These are phyloP conservation scores for Rhodosporidiobolus sp. DNA, from an alignment of 768 basidiomycete species.

Conservation along the genomic window DNA sequence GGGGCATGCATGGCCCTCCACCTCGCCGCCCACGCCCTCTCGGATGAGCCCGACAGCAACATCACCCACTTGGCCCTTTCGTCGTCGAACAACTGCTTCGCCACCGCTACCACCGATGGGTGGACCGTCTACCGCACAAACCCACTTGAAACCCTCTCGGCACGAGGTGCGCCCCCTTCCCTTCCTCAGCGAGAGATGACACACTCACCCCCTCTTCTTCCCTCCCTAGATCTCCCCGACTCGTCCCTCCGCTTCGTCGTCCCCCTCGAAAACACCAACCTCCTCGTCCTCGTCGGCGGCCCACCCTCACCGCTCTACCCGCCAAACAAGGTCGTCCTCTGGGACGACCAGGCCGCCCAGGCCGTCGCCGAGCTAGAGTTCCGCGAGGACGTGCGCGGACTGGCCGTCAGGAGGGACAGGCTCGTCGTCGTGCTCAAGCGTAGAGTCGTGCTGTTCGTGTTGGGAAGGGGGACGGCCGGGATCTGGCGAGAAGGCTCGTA, in stretches of 20 bases:
- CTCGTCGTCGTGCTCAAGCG: constrained; percentile 49
- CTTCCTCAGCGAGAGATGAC: no score
- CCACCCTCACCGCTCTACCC: constrained; percentile 84
- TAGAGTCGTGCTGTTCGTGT: constrained; percentile 72
- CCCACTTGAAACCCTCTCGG: constrained; percentile 12
- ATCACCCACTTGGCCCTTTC: constrained; percentile 9
- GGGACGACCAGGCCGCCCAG: constrained; percentile 69
- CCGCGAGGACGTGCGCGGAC: constrained; percentile 55
- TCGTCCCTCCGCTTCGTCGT: constrained; percentile 46
- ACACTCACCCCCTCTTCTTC: no score
- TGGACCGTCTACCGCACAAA: constrained; percentile 33
- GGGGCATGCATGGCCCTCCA: constrained; percentile 30
- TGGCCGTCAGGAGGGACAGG: constrained; percentile 39
- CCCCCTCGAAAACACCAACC: constrained; percentile 74
- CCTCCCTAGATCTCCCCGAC: constrained; percentile 29
- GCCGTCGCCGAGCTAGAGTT: constrained; percentile 89
- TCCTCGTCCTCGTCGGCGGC: constrained; percentile 81
- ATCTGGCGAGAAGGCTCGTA: constrained; percentile 65
- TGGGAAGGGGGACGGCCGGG: constrained; percentile 57
- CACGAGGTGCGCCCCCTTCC: constrained; percentile 14
- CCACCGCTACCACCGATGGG: constrained; percentile 29
- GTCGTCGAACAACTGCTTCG: constrained; percentile 21
- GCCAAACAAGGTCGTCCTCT: constrained; percentile 84
- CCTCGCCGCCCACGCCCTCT: constrained; percentile 26
- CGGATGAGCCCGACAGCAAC: constrained; percentile 17